These are phyloP conservation scores for Arachis hypogaea DNA, from an alignment of 306 rosid genomes.

Conservation along the genomic window DNA sequence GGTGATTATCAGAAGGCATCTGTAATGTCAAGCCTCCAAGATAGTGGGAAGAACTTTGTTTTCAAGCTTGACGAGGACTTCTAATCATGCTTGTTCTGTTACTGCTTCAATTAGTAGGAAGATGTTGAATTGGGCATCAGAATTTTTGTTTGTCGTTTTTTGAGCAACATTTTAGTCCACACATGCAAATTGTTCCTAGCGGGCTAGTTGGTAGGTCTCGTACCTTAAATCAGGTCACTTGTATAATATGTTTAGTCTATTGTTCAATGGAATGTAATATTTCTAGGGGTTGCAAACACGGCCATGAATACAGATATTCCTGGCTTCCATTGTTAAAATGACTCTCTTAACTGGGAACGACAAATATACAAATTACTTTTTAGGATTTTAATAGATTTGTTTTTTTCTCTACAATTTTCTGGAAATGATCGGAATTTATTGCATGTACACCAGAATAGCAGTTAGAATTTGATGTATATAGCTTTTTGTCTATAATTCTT, in stretches of 20 bases:
- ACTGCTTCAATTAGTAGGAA: constrained; percentile 22
- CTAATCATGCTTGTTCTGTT: constrained; percentile 41
- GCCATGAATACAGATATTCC: no score
- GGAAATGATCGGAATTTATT: background rate
- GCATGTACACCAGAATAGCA: background rate
- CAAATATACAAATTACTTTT: background rate
- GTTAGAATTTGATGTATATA: no score
- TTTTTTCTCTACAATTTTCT: background rate
- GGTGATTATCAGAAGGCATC: constrained; percentile 96
- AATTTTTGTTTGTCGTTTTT: constrained; percentile 36
- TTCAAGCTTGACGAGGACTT: constrained; percentile 85
- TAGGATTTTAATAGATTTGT: background rate
- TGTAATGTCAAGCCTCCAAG: constrained; percentile 88
- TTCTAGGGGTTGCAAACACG: constrained; percentile 1
- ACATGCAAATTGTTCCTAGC: constrained; percentile 27
- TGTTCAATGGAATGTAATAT: constrained; percentile 14
- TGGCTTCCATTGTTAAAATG: background rate
- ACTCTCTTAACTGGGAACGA: background rate
- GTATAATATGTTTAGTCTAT: constrained; percentile 26
- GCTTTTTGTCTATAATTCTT: no score
- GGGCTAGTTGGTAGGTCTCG: constrained; percentile 4
- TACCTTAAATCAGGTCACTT: constrained; percentile 28
- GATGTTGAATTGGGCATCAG: constrained; percentile 38
- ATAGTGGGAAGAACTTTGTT: constrained; percentile 68
- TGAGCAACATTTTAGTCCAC: constrained; percentile 28